Conservation (phyloP, 192 early-diverging fungal species). For the Physocladia obscura region DNA sequence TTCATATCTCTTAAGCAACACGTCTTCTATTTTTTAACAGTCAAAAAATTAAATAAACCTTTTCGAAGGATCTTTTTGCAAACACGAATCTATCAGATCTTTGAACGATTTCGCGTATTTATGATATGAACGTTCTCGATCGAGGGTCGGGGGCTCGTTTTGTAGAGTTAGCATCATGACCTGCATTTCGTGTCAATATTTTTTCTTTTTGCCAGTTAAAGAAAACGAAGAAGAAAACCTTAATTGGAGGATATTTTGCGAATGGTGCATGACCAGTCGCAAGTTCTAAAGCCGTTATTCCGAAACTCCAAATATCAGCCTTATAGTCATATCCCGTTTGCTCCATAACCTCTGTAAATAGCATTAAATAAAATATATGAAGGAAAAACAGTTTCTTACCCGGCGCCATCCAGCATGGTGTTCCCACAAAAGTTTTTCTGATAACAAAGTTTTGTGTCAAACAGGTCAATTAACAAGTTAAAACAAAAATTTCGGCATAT, state of each 20-base stretch:
- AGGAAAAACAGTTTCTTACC: slow-evolving; percentile 19
- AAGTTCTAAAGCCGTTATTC: slow-evolving; percentile 82
- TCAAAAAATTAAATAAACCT: slow-evolving; percentile 28
- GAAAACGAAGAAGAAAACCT: slow-evolving; percentile 42
- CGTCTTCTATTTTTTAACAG: no score
- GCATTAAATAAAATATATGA: slow-evolving; percentile 60
- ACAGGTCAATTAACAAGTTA: no score
- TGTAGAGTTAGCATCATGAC: slow-evolving; percentile 86
- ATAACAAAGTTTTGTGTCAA: no score
- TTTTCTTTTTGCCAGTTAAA: no score
- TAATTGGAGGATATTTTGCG: slow-evolving; percentile 83
- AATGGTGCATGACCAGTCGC: slow-evolving; percentile 87
- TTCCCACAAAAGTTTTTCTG: slow-evolving; percentile 13
- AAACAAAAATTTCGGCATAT: no score
- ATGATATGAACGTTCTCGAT: slow-evolving; percentile 69
- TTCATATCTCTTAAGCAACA: neutral
- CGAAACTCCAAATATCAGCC: slow-evolving; percentile 91
- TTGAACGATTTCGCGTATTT: slow-evolving; percentile 77
- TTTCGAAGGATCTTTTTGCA: slow-evolving; percentile 76
- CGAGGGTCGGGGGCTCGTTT: slow-evolving; percentile 82
- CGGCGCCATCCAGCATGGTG: slow-evolving; percentile 58
- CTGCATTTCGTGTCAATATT: slow-evolving; percentile 30
- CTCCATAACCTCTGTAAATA: slow-evolving; percentile 82
- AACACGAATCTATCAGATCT: slow-evolving; percentile 83
- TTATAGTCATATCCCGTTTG: slow-evolving; percentile 86